Percentiles rank a stretch among this genome's conserved stretches.
Conservation (phyloP, 2,329 filamentous ascomycete genomes). For the Penicillium psychrosexuale region DNA sequence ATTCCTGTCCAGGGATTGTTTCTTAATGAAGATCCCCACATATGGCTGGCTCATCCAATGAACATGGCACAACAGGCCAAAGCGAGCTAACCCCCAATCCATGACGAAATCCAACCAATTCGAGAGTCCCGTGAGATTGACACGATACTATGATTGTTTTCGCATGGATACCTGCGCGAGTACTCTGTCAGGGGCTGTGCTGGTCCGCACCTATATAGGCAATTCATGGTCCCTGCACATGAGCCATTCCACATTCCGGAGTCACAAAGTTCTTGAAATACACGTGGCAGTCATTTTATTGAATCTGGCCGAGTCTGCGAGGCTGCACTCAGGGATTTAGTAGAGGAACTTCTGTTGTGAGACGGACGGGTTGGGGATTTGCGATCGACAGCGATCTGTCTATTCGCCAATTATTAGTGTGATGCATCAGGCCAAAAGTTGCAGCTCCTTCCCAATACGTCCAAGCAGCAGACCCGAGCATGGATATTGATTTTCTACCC, state of each 20-base stretch:
- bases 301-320: background rate
- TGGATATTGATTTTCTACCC: background rate
- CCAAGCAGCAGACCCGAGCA: background rate
- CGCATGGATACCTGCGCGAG: background rate
- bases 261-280: background rate
- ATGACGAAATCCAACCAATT: background rate
- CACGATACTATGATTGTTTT: no score
- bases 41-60: background rate
- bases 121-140: background rate
- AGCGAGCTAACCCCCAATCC: background rate
- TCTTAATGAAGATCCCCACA: background rate
- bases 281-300: background rate
- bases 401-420: background rate
- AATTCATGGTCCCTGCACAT: background rate
- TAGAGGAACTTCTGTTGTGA: background rate
- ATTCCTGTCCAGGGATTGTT: background rate
- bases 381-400: slow-evolving; percentile 3
- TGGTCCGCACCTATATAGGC: background rate
- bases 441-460: background rate
- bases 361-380: background rate
- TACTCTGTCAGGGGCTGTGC: background rate
- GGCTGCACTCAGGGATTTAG: background rate
- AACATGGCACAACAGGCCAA: background rate
- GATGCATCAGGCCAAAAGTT: background rate
- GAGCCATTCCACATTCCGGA: background rate